These are phyloP conservation scores for Angomonas ambiguus DNA, from an alignment of 208 protist genomes.

Conservation along the genomic window DNA sequence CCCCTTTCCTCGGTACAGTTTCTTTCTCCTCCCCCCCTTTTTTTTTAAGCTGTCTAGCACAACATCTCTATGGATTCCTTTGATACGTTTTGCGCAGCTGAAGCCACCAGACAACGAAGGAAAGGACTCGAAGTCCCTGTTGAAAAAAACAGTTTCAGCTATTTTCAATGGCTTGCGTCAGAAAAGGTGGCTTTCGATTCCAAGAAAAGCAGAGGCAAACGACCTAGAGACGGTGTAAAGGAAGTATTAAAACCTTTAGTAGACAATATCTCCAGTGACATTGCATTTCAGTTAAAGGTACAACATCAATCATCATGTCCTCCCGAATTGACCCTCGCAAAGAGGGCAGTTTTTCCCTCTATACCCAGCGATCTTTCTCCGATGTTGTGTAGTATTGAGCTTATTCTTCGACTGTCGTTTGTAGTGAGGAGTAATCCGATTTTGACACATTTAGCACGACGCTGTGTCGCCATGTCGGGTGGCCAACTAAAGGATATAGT, in stretches of 20 bases:
- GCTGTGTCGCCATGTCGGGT: background rate
- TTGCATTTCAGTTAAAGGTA: background rate
- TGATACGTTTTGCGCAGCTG: background rate
- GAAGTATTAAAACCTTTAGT: background rate
- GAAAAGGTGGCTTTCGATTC: background rate
- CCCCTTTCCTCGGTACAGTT: conserved; percentile 6
- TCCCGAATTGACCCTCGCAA: background rate
- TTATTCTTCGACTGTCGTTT: conserved; percentile 3
- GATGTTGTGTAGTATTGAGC: background rate
- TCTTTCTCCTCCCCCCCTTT: conserved; percentile 13
- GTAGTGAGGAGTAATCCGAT: background rate
- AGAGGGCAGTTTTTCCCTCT: background rate
- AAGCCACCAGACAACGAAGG: background rate
- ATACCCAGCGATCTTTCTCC: background rate
- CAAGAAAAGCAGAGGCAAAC: background rate
- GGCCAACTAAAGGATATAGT: background rate
- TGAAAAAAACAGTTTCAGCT: background rate
- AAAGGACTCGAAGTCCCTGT: background rate
- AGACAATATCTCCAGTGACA: background rate
- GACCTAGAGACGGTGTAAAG: background rate
- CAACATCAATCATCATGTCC: background rate
- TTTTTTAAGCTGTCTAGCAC: conserved; percentile 6
- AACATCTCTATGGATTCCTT: conserved; percentile 5
- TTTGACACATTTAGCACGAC: background rate
- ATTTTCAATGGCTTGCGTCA: background rate